Conservation (phyloP, 2,329 filamentous ascomycete genomes). For the Monosporascus cannonballus region DNA sequence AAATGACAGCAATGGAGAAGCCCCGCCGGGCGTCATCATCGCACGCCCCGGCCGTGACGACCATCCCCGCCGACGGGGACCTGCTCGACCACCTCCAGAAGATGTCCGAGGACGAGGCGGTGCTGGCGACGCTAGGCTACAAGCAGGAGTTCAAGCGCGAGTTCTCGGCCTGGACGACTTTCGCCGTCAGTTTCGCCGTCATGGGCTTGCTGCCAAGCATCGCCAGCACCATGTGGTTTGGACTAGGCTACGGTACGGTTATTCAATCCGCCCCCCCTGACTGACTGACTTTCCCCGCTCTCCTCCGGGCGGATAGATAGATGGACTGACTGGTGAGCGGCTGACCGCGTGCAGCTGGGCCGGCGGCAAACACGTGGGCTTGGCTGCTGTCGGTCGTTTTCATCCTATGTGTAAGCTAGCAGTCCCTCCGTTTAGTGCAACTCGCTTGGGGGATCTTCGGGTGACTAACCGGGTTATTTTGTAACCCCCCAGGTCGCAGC, state of each 20-base stretch:
- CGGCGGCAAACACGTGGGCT: conserved; percentile 64
- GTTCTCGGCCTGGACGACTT: conserved; percentile 68
- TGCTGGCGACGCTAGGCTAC: conserved; percentile 54
- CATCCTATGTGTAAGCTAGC: conserved; percentile 53
- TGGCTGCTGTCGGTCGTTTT: conserved; percentile 70
- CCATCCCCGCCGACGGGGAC: conserved; percentile 20
- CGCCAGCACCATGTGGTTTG: conserved; percentile 66
- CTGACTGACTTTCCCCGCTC: background rate
- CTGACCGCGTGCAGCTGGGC: conserved; percentile 17
- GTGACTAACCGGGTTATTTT: background rate
- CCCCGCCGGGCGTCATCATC: conserved; percentile 1
- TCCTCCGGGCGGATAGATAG: conserved; percentile 21
- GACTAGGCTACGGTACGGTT: conserved; percentile 41
- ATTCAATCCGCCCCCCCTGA: background rate
- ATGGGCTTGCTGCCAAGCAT: conserved; percentile 66
- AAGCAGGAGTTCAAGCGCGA: conserved; percentile 53
- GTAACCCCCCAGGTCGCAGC: conserved; percentile 38
- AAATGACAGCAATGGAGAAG: background rate
- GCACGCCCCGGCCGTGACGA: conserved; percentile 18
- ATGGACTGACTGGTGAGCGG: conserved; percentile 36
- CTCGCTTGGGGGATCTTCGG: too few species aligned
- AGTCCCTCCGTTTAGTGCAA: too few species aligned
- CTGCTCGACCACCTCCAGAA: conserved; percentile 20
- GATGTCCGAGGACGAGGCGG: conserved; percentile 49
- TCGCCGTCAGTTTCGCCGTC: conserved; percentile 69